Evolutionary conservation across 352 stramenopile genomes (phyloP).

Genomic region (Phytopythium boreale): DNA sequence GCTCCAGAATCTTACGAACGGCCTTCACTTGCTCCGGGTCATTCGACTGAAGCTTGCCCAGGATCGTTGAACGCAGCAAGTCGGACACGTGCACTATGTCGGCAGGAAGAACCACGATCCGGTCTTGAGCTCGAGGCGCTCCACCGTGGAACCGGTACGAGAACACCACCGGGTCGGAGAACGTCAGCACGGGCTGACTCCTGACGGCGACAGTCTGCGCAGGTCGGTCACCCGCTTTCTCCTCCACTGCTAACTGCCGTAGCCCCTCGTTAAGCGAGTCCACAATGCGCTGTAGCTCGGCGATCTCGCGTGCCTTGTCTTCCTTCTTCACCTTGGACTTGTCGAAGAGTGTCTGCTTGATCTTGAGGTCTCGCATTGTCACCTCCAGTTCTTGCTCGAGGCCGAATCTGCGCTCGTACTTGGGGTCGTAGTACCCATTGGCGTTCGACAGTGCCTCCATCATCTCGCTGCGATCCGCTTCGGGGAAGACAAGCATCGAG

Average conservation of each 20-base stretch:
- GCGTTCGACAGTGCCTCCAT: conserved; percentile 12
- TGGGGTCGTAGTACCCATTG: conserved; percentile 23
- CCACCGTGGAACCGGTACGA: conserved; percentile 31
- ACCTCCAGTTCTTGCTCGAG: conserved; percentile 41
- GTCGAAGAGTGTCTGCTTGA: conserved; percentile 2
- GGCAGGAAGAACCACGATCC: conserved; percentile 42
- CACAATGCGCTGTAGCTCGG: conserved; percentile 10
- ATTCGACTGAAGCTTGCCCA: conserved; percentile 48
- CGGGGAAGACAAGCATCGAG: conserved; percentile 30
- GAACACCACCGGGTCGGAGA: conserved; percentile 21
- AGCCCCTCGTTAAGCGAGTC: conserved; percentile 12
- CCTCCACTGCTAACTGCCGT: neutral
- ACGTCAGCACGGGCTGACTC: conserved; percentile 11
- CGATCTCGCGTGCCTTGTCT: conserved; percentile 15
- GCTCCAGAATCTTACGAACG: conserved; percentile 27
- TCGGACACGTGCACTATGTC: conserved; percentile 46
- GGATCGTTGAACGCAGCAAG: conserved; percentile 38
- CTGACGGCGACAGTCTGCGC: neutral
- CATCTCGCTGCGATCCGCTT: conserved; percentile 18
- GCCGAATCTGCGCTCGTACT: conserved; percentile 16
- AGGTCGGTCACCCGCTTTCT: neutral
- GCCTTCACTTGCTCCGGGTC: conserved; percentile 27
- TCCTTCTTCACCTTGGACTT: conserved; percentile 21
- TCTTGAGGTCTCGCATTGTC: conserved; percentile 17
- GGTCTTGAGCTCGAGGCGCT: conserved; percentile 18